Conservation (phyloP, 805 yeast genomes). For the Peterozyma xylosa region DNA sequence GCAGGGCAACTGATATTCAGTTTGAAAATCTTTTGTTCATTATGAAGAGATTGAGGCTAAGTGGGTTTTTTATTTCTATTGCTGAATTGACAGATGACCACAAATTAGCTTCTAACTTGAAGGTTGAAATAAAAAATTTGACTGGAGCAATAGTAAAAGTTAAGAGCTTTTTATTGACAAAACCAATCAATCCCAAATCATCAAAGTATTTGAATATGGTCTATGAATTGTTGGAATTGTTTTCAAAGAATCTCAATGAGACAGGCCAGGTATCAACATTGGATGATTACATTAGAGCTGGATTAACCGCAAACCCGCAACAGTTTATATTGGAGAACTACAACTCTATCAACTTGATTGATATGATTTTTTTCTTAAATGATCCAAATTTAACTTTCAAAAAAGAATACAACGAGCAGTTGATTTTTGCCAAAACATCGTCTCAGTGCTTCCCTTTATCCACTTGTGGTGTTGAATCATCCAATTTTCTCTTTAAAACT, state of each 20-base stretch:
- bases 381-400: conserved; percentile 54
- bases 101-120: conserved; percentile 2
- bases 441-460: conserved; percentile 41
- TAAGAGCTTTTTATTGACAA: conserved; percentile 26
- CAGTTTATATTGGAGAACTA: conserved; percentile 35
- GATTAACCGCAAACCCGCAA: conserved; percentile 36
- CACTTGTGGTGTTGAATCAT: conserved; percentile 25
- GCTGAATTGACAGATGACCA: conserved; percentile 6
- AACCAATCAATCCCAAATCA: conserved; percentile 29
- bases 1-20: conserved; percentile 3
- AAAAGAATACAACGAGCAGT: conserved; percentile 55
- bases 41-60: conserved; percentile 38
- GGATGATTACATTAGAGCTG: conserved; percentile 38
- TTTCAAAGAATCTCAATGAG: conserved; percentile 33
- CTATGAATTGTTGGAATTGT: conserved; percentile 27
- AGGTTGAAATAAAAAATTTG: neutral
- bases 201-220: conserved; percentile 32
- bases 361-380: conserved; percentile 45
- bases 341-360: conserved; percentile 43
- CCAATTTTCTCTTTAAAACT: conserved; percentile 15
- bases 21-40: conserved; percentile 28
- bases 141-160: conserved; percentile 11
- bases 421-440: conserved; percentile 48
- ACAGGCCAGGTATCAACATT: conserved; percentile 32
- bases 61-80: conserved; percentile 27